Conservation (phyloP, 2,329 filamentous ascomycete genomes). For the Apiospora marii region DNA sequence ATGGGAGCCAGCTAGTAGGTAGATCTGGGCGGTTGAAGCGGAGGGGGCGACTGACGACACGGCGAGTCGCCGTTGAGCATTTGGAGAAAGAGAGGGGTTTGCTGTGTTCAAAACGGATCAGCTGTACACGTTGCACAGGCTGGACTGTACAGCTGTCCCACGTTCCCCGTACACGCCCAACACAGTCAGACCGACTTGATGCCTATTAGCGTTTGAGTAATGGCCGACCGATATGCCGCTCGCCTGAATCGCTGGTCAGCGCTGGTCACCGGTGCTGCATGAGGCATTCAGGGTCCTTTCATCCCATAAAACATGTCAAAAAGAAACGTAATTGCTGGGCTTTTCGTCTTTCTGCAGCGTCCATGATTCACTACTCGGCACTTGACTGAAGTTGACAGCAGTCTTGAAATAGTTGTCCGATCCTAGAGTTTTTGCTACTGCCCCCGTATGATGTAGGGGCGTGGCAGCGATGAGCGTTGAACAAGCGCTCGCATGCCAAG, state of each 20-base stretch:
- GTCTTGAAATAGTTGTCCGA: background rate
- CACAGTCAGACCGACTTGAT: conserved; percentile 7
- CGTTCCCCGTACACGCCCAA: background rate
- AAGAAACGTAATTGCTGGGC: background rate
- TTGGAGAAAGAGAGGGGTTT: conserved; percentile 3
- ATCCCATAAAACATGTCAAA: background rate
- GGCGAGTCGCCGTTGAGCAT: conserved; percentile 1
- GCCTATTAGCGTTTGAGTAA: background rate
- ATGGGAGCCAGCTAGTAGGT: background rate
- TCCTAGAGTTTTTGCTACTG: background rate
- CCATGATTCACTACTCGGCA: background rate
- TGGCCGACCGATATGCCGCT: background rate
- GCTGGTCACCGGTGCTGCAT: background rate
- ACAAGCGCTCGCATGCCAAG: background rate
- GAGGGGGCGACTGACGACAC: conserved; percentile 6
- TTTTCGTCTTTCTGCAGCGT: background rate
- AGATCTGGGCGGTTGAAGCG: background rate
- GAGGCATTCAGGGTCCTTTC: background rate
- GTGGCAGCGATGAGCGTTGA: background rate
- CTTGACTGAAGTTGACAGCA: background rate
- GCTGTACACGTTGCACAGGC: background rate
- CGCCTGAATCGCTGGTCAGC: background rate
- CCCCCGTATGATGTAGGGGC: background rate
- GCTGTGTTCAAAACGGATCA: background rate
- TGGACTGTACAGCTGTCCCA: background rate